Evolutionary conservation across 441 rosid species (phyloP), one percentile per base, ranked within the genome.

Genomic region (Hura crepitans): DNA sequence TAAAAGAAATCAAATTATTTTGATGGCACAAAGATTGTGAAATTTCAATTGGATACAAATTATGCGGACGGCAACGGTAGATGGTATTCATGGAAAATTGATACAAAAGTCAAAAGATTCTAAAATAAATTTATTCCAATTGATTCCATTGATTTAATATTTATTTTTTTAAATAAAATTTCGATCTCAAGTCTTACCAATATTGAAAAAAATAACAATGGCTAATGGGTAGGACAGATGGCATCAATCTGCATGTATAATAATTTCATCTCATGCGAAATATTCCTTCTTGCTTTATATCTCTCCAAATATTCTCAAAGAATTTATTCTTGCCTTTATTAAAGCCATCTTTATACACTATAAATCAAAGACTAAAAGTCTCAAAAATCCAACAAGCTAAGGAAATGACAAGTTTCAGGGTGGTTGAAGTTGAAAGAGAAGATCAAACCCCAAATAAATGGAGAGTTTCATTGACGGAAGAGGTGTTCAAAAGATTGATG

Each of bases 371-470:
- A 61, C 62, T 43, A 42, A 65, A 23, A 64, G 25, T 71, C 57
- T 14, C 23, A 25, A 55, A 65, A 49, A 51, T 61, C 46, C 56
- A 72, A 55, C 60, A 78, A 69, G 25, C 55, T 43, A 62, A 51
- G 42, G 4, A 57, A 42, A 86, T 87, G 94, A 72, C 78, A 46
- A 78, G 75, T 79, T 80, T 63, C 77, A 78, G 75, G 51, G 76
- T 77, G 75, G 62, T 93, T 69, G 90, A 89, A 62, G 80, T 89
- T 75, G 78, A 78, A 65, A 67, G 80, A 60, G 89, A 84, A 33
- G 98, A 91, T 65, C 86, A 81, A 23, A 72, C 88, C 31, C 85
- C 86, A 5, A 77, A 82, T 3, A 93, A 91, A 79, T 91, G 98
- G 98, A 74, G 84, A 46, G 83, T 89, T 64, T 69, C 86, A 11